Evolutionary conservation across 2,329 filamentous ascomycete genomes (phyloP), one percentile per base, ranked within the genome.

Genomic region (Aspergillus phoenicis): DNA sequence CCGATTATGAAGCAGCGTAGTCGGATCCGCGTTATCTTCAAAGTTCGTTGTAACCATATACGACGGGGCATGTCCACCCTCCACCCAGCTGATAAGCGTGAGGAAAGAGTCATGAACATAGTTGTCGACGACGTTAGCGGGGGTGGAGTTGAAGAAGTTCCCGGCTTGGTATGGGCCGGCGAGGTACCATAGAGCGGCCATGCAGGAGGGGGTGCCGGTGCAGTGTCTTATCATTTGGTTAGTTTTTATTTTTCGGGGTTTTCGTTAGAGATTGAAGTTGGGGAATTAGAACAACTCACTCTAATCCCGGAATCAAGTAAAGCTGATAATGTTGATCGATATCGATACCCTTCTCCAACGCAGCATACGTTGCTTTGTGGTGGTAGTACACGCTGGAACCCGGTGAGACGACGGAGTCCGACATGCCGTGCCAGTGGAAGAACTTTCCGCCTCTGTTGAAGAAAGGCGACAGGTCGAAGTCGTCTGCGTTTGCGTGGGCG

Each of bases 341-440:
- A 15, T 26, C 24, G 15, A 49, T 20, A 1, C 15, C 24, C 26
- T 49, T 49, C 13, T 33, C 13, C 3, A 30, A 17, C 0, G 47
- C 47, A 30, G 47, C 47, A 2, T 49, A 49, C 13, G 24, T 28
- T 1, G 47, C 47, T 8, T 33, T 24, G 26, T 49, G 15, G 2
- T 49, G 47, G 13, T 49, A 49, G 26, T 49, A 49, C 3, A 49
- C 47, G 5, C 47, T 49, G 2, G 47, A 13, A 5, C 24, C 47
- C 1, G 47, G 47, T 3, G 47, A 33, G 2, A 49, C 47, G 4
- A 33, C 15, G 3, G 47, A 49, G 26, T 49, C 47, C 24, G 47
- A 28, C 47, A 49, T 49, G 47, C 47, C 47, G 26, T 49, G 47
- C 47, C 47, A 49, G 24, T 49, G 47, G 47, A 49, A 17, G 8